phyloP scores from a whole-genome alignment of 441 rosid genomes.

The Corymbia citriodora region DNA sequence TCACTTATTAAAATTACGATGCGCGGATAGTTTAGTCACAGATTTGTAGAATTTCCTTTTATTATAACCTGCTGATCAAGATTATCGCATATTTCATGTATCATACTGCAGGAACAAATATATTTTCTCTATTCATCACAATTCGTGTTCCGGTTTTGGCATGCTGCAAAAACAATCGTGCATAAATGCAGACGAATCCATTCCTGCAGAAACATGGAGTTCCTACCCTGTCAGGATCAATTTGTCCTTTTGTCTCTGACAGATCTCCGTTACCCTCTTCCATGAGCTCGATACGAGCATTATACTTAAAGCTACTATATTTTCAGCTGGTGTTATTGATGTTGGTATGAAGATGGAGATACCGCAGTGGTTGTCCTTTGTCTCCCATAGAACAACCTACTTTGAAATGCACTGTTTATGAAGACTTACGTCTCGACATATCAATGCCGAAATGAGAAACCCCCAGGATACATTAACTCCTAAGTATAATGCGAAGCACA shows the following conservation, averaged over 20 bases:
- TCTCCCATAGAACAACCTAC: neutral
- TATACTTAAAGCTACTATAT: neutral
- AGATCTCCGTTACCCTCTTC: neutral
- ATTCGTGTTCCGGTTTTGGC: neutral
- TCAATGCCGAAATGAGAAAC: neutral
- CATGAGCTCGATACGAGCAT: neutral
- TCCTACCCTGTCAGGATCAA: neutral
- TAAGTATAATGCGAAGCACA: neutral
- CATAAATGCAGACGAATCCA: conserved; percentile 15
- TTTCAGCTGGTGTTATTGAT: neutral
- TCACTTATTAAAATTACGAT: neutral
- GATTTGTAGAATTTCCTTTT: neutral
- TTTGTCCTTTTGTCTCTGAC: neutral
- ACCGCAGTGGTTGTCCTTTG: neutral
- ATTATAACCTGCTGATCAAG: neutral
- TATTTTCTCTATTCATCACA: neutral
- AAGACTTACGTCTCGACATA: neutral
- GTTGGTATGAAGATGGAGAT: neutral
- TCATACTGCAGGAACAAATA: neutral
- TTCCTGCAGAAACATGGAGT: conserved; percentile 17
- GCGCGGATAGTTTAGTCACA: neutral
- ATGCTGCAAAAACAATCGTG: neutral
- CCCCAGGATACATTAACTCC: neutral
- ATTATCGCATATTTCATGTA: neutral
- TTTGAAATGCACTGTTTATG: neutral